Conservation (phyloP, 192 early-diverging fungal genomes). For the Linnemannia hyalina region DNA sequence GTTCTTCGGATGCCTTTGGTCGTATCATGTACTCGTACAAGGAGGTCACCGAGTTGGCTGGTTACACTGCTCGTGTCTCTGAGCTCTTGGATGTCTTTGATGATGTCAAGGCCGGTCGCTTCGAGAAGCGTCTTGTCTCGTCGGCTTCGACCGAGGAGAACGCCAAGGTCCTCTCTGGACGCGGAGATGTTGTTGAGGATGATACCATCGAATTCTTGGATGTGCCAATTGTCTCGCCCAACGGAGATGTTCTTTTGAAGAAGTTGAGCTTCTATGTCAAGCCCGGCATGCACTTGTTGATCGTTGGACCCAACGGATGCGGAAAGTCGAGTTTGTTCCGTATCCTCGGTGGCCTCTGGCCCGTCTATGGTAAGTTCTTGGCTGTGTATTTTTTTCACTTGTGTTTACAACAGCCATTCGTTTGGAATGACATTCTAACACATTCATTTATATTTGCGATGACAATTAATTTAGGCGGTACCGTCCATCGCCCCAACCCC, state of each 20-base stretch:
- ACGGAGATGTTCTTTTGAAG: constrained; percentile 93
- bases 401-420: not conserved
- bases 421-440: not conserved
- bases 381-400: not conserved
- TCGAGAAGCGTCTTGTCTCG: constrained; percentile 78
- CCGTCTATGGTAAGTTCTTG: constrained; percentile 80
- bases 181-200: constrained; percentile 77
- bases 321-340: constrained; percentile 97
- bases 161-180: constrained; percentile 68
- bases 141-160: constrained; percentile 66
- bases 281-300: constrained; percentile 92
- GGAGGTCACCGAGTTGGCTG: constrained; percentile 94
- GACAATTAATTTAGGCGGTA: constrained; percentile 63
- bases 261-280: constrained; percentile 89
- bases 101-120: constrained; percentile 86
- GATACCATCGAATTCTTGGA: constrained; percentile 90
- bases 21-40: constrained; percentile 95
- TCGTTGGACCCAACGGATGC: constrained; percentile 95
- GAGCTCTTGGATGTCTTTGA: constrained; percentile 90
- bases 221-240: constrained; percentile 95
- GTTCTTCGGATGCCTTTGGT: constrained; percentile 84
- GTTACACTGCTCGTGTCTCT: constrained; percentile 91
- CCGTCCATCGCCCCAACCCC: constrained; percentile 78
- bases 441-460: not conserved
- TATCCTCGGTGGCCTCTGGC: constrained; percentile 96